These are phyloP conservation scores for Buxus sempervirens DNA, from an alignment of 164 flowering plant genomes.

Conservation along the genomic window DNA sequence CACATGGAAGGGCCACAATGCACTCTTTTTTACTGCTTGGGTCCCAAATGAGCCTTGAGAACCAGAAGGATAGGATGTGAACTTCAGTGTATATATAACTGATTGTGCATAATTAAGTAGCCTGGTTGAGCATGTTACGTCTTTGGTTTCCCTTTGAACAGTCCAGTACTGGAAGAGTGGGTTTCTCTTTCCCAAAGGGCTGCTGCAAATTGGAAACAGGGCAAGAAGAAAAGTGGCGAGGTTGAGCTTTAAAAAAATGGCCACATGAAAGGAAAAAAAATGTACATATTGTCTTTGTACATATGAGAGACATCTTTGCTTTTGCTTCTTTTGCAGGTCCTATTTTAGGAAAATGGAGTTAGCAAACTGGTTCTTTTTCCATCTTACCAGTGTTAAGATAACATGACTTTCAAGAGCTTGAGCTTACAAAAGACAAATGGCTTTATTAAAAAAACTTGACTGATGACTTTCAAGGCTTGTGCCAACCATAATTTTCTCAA, in stretches of 20 bases:
- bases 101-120: neutral
- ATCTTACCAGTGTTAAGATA: too few species aligned
- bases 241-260: neutral
- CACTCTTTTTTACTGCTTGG: slow-evolving; percentile 78
- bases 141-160: too few species aligned
- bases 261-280: neutral
- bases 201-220: slow-evolving; percentile 20
- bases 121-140: neutral
- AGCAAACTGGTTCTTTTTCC: neutral
- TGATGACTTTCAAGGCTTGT: too few species aligned
- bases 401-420: too few species aligned
- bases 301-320: neutral
- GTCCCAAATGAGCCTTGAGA: slow-evolving; percentile 30
- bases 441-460: too few species aligned
- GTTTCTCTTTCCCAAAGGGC: slow-evolving; percentile 13
- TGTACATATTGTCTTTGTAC: neutral
- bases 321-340: neutral
- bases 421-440: too few species aligned
- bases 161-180: too few species aligned
- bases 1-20: slow-evolving; percentile 86
- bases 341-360: neutral
- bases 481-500: too few species aligned
- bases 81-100: neutral
- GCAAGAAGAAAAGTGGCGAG: slow-evolving; percentile 5
- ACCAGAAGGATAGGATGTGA: slow-evolving; percentile 15